Evolutionary conservation across 768 basidiomycete species (phyloP).

Genomic region (Russula vinacea): DNA sequence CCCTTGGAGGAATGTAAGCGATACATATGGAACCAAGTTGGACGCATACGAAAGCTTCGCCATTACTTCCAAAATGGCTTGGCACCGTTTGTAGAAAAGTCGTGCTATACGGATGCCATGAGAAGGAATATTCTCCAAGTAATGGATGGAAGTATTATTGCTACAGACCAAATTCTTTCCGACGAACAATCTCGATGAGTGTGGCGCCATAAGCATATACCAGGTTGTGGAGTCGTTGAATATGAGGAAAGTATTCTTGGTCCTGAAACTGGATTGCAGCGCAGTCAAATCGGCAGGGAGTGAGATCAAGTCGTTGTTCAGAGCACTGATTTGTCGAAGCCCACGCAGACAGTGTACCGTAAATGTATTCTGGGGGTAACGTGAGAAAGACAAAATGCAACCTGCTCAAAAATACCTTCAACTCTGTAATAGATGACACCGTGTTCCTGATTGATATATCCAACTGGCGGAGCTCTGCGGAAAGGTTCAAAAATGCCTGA

Average conservation of each 20-base stretch:
- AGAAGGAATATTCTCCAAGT: neutral
- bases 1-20: conserved; percentile 40
- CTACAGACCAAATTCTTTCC: conserved; percentile 80
- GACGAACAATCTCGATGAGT: conserved; percentile 82
- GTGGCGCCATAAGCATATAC: conserved; percentile 90
- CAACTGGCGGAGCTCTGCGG: conserved; percentile 26
- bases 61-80: conserved; percentile 81
- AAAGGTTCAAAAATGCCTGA: neutral
- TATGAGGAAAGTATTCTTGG: conserved; percentile 84
- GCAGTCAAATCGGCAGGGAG: conserved; percentile 61
- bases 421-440: conserved; percentile 16
- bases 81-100: conserved; percentile 78
- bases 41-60: conserved; percentile 74
- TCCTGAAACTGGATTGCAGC: conserved; percentile 70
- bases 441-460: conserved; percentile 26
- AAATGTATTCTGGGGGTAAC: conserved; percentile 56
- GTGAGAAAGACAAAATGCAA: conserved; percentile 1
- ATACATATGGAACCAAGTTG: neutral
- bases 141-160: neutral
- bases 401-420: conserved; percentile 23
- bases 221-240: conserved; percentile 84
- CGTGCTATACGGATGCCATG: conserved; percentile 45
- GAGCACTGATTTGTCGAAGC: conserved; percentile 69
- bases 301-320: conserved; percentile 79
- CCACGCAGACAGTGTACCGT: conserved; percentile 62